Base-by-base conservation (phyloP, 2,329 filamentous ascomycete genomes). In the Nemania sp. region DNA sequence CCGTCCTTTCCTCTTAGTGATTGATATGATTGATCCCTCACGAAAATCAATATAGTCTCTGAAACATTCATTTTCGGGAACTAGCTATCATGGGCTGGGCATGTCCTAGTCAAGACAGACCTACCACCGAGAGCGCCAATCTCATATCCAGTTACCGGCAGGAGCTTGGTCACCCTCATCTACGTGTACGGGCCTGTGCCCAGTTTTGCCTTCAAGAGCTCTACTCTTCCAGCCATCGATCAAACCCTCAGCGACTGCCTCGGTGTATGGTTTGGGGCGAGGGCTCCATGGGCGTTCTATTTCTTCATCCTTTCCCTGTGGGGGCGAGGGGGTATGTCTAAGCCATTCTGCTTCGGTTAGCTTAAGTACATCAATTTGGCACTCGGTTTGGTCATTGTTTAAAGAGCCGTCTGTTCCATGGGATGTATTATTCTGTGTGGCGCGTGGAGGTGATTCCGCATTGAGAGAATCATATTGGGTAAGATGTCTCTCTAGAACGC, bases 331-430 rank as follows among this genome's bases (percentile, higher is more conserved):
- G 13, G 70, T 74, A 24, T 71, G 75, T 58, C 74, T 71, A 29
- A 79, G 71, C 77, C 77, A 79, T 63, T 78, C 74, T 13, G 76
- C 69, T 53, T 78, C 77, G 3, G 66, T 75, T n/a, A 77, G 53
- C 15, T 62, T 73, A 51, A 77, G 66, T 22, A 70, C 63, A 45
- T 41, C 54, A 54, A 61, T 49, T 52, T 55, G 64, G 15, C 66
- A 49, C 20, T 58, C 11, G 29, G 51, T 56, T 41, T 47, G 38
- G 5, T 68, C 60, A 32, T 26, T 59, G 27, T 47, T 11, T 3
- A 72, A 45, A 24, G 45, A 29, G 32, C 18, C 56, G 10, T 71
- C 72, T 29, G 70, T 66, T 18, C 45, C 45, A 15, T 68, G 70
- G 27, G 62, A 47, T 11, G 59, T 60, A 2, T 70, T 49, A n/a